phyloP scores from a whole-genome alignment of 2,329 filamentous ascomycete species.

The Teratosphaeria zuluensis region DNA sequence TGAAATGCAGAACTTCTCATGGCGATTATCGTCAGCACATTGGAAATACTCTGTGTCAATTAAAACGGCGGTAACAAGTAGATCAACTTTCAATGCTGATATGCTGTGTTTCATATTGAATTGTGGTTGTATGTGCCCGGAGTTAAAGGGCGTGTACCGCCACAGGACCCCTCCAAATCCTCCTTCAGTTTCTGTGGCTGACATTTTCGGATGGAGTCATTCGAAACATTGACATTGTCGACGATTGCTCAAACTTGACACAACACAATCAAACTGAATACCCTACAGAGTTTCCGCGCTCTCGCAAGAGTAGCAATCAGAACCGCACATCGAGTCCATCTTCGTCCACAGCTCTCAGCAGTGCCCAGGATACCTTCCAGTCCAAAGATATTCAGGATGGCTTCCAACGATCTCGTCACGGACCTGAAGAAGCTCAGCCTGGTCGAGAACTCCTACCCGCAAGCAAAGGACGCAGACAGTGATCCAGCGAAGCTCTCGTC shows the following conservation, averaged over 20 bases:
- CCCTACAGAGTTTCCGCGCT: not conserved
- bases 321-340: not conserved
- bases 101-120: too few relatives aligned
- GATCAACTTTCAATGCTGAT: too few relatives aligned
- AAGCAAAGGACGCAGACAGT: slow-evolving; percentile 20
- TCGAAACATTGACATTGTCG: not conserved
- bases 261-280: not conserved
- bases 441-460: slow-evolving; percentile 25
- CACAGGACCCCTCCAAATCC: not conserved
- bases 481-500: slow-evolving; percentile 26
- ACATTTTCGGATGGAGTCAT: not conserved
- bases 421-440: slow-evolving; percentile 20
- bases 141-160: not conserved
- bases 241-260: not conserved
- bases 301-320: not conserved
- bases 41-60: too few relatives aligned
- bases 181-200: not conserved
- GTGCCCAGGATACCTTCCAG: not conserved
- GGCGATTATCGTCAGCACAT: too few relatives aligned
- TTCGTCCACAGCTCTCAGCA: not conserved
- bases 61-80: too few relatives aligned
- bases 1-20: too few relatives aligned
- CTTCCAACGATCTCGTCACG: slow-evolving; percentile 22
- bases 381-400: slow-evolving; percentile 14
- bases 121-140: too few relatives aligned